Evolutionary conservation across 805 yeast genomes (phyloP).

Genomic region (Nakazawaea wickerhamii): DNA sequence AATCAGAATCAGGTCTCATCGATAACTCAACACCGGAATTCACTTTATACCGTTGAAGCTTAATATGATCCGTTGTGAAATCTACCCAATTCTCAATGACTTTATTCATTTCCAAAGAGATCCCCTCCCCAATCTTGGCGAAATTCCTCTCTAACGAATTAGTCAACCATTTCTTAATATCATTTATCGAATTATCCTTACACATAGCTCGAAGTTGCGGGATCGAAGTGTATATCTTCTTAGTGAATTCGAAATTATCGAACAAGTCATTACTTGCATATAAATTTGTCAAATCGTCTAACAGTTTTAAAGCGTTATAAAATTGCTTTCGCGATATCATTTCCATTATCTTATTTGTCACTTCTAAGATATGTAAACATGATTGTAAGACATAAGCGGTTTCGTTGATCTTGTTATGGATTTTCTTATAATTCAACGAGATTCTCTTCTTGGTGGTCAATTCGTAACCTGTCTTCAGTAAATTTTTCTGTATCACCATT

Average conservation of each 20-base stretch:
- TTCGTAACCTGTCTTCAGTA: slow-evolving; percentile 61
- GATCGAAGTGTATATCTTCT: slow-evolving; percentile 65
- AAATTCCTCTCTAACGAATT: slow-evolving; percentile 59
- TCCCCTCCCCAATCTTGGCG: slow-evolving; percentile 47
- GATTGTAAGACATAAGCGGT: slow-evolving; percentile 63
- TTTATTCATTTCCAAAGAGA: slow-evolving; percentile 47
- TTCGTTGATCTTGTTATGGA: slow-evolving; percentile 62
- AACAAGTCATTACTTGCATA: slow-evolving; percentile 65
- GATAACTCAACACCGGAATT: slow-evolving; percentile 85
- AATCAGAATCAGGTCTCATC: slow-evolving; percentile 49
- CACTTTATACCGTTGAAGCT: slow-evolving; percentile 54
- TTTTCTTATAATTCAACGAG: slow-evolving; percentile 55
- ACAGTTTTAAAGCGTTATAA: slow-evolving; percentile 79
- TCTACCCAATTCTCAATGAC: slow-evolving; percentile 59
- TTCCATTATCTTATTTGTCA: slow-evolving; percentile 81
- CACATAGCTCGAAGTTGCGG: slow-evolving; percentile 72
- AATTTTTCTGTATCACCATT: slow-evolving; percentile 46
- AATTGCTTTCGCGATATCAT: slow-evolving; percentile 69
- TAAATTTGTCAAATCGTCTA: slow-evolving; percentile 67
- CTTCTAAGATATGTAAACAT: slow-evolving; percentile 77
- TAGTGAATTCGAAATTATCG: slow-evolving; percentile 67
- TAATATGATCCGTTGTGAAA: slow-evolving; percentile 37
- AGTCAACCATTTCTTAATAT: slow-evolving; percentile 59
- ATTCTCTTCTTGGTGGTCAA: slow-evolving; percentile 58
- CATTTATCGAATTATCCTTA: slow-evolving; percentile 65